Base-by-base conservation (phyloP, 345 rosid species). In the Brassica rapa region DNA sequence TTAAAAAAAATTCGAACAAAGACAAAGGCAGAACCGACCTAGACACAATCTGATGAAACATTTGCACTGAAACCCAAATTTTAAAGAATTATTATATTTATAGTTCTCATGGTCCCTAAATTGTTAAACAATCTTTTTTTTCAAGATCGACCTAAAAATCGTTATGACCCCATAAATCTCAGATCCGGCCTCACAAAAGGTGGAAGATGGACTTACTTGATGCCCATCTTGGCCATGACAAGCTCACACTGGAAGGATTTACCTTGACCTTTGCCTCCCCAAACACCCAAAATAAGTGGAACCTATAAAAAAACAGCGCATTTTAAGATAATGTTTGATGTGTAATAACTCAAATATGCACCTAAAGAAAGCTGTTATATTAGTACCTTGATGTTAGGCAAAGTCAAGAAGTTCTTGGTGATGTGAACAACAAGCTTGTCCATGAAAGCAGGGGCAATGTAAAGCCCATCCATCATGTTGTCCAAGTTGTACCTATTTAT, bases 261-360 rank as follows among this genome's bases (percentile, higher is more conserved):
- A 72, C 98, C 99, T 70, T 95, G 99, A 71, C 98, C 99, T 83
- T 95, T 95, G 82, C 99, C 99, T 89, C 98, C 99, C 99, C 99
- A 95, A 1, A 95, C 65, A 84, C 99, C 99, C 86, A 95, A 88
- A 72, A 95, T 95, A 68, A 95, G 91, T 70, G 99, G 98, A 88
- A 95, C 79, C 98, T 94, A 76, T 29, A 1, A 0, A 11, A 11
- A 0, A 41, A 15, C 16, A 73, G 68, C 66, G 41, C 49, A 69
- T 80, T 64, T 71, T 46, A 71, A 63, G 66, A 46, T 65, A 76
- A 61, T 21, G 1, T 46, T 62, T 69, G 51, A 2, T 62, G 78
- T 51, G 64, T 49, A 35, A 37, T 49, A 73, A 29, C 66, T 46
- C 43, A 70, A 59, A 41, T 2, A 39, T 70, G 29, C 63, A 30